Conservation (phyloP, 192 early-diverging fungal species). For the Thoreauomyces humboldtii region DNA sequence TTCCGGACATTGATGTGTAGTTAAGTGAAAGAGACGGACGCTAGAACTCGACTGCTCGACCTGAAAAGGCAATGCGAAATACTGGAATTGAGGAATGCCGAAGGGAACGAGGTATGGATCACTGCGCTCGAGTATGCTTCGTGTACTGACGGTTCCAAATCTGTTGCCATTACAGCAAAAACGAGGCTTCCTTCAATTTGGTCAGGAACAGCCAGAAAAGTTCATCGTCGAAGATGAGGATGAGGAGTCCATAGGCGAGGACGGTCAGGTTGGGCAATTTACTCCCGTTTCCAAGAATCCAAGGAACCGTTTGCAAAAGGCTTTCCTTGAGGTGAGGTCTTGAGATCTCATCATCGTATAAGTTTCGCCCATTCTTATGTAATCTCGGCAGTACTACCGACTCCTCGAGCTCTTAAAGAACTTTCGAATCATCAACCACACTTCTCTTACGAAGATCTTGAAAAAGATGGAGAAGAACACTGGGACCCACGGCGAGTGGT, state of each 20-base stretch:
- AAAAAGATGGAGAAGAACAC: constrained; percentile 32
- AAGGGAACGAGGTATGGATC: neutral
- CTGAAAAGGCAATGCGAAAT: constrained; percentile 20
- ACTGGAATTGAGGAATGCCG: constrained; percentile 1
- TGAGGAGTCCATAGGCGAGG: too few species aligned
- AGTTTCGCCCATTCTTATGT: neutral
- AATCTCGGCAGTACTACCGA: constrained; percentile 23
- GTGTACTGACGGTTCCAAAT: too few species aligned
- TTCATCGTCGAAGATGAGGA: too few species aligned
- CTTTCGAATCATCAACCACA: constrained; percentile 41
- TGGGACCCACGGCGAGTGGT: constrained; percentile 8
- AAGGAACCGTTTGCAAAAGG: constrained; percentile 25
- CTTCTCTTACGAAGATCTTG: constrained; percentile 38
- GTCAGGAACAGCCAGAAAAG: too few species aligned
- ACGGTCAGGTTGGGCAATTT: constrained; percentile 15
- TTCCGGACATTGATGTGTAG: too few species aligned
- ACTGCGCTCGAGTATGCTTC: neutral
- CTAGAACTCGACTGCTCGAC: constrained; percentile 5
- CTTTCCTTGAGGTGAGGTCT: constrained; percentile 22
- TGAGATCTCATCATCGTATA: neutral
- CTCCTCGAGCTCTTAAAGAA: constrained; percentile 36
- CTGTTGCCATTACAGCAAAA: too few species aligned
- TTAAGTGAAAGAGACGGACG: constrained; percentile 22
- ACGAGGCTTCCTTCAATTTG: too few species aligned
- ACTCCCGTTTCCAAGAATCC: constrained; percentile 22